A percentile compares a stretch with the other conserved stretches of the same genome.
These are phyloP conservation scores for Epichloe scottii DNA, from an alignment of 2,329 filamentous ascomycete genomes.

Conservation along the genomic window DNA sequence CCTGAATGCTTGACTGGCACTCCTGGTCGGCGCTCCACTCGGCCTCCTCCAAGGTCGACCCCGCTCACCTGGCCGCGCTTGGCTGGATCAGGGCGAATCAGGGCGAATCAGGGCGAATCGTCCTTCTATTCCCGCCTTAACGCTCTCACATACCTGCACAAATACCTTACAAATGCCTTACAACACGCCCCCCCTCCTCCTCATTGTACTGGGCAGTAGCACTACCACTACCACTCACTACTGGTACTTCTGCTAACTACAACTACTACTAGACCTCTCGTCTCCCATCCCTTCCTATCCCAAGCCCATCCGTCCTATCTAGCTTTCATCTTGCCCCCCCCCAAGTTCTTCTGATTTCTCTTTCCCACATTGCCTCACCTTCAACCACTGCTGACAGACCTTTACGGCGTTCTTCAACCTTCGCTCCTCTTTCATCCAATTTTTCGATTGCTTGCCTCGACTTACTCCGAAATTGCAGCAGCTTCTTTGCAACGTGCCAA, in stretches of 20 bases:
- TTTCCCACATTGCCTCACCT: not conserved
- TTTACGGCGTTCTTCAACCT: not conserved
- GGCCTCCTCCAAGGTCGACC: slow-evolving; percentile 9
- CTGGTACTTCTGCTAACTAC: not conserved
- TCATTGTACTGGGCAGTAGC: not conserved
- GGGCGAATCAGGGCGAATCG: slow-evolving; percentile 4
- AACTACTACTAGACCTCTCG: slow-evolving; percentile 3
- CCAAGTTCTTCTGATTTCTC: not conserved
- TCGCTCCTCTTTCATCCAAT: not conserved
- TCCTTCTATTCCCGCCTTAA: slow-evolving; percentile 5
- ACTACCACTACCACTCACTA: not conserved
- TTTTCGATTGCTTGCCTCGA: not conserved
- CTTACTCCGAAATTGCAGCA: not conserved
- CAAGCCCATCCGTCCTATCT: slow-evolving; percentile 3
- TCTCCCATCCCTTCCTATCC: slow-evolving; percentile 4
- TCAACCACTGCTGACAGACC: not conserved
- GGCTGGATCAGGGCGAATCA: slow-evolving; percentile 5
- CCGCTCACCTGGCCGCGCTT: slow-evolving; percentile 9
- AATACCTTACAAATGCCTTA: slow-evolving; percentile 9
- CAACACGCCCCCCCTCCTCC: not conserved
- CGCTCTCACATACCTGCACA: slow-evolving; percentile 1
- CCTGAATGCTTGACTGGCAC: slow-evolving; percentile 1
- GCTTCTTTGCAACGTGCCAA: not conserved
- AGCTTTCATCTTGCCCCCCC: slow-evolving; percentile 2
- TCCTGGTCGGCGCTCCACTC: slow-evolving; percentile 11